These are phyloP conservation scores for Erucastrum elatum DNA, from an alignment of 345 rosid genomes.

Conservation along the genomic window DNA sequence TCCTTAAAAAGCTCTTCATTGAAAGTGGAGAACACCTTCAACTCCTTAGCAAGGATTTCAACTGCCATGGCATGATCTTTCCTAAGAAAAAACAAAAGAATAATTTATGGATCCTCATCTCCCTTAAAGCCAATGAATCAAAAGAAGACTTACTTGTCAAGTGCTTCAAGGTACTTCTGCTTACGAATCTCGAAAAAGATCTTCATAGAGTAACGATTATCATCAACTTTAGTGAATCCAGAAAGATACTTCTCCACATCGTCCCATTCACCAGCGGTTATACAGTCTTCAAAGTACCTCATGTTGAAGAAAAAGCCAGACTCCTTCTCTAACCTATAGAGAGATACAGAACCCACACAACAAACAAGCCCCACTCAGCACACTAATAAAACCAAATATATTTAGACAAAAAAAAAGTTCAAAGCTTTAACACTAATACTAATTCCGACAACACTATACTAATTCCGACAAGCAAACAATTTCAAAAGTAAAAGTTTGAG, in stretches of 20 bases:
- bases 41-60: conserved; percentile 48
- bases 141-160: conserved; percentile 44
- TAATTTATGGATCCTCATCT: neutral
- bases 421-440: neutral
- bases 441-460: conserved; percentile 5
- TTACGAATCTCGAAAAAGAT: conserved; percentile 52
- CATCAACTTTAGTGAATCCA: conserved; percentile 52
- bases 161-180: conserved; percentile 54
- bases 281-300: conserved; percentile 50
- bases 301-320: conserved; percentile 53
- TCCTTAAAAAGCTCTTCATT: conserved; percentile 51
- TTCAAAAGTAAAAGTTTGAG: neutral
- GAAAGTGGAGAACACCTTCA: conserved; percentile 48
- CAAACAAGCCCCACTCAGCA: neutral
- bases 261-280: conserved; percentile 54
- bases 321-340: conserved; percentile 47
- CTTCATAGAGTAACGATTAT: conserved; percentile 50
- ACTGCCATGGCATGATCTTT: conserved; percentile 46
- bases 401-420: neutral
- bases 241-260: conserved; percentile 53
- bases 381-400: conserved; percentile 2
- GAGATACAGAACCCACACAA: neutral
- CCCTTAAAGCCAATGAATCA: neutral
- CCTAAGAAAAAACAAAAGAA: conserved; percentile 27
- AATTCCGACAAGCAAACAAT: conserved; percentile 8